Evolutionary conservation across 2,329 filamentous ascomycete species (phyloP), one percentile per base, ranked within the genome.

Genomic region (Macroventuria anomochaeta): DNA sequence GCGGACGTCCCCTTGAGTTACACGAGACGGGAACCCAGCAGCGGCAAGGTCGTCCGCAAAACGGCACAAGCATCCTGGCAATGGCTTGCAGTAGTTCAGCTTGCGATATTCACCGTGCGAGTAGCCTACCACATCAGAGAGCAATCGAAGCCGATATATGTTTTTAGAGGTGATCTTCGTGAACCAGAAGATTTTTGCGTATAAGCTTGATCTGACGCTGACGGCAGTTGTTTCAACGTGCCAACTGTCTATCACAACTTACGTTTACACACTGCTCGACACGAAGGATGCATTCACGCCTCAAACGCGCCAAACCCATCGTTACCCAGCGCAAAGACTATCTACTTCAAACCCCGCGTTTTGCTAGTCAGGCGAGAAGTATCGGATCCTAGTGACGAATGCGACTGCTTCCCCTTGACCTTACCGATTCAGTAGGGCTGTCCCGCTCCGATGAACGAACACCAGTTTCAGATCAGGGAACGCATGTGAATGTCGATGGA

Each of bases 281-380:
- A 29, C 13, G 13, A 17, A 25, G 29, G 8, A 23, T 5, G 17
- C 21, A 3, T 34, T 25, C 15, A 36, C 39, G 34, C 34, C 28
- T 39, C 38, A 48, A 32, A 39, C 39, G 23, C 43, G 38, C 50
- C 28, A 34, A 21, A 39, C 21, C 39, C 39, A 39, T 32, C 25
- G 42, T 21, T 47, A 44, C 34, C 48, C 38, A 47, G 23, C 28
- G 25, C 31, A 33, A 48, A 32, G 40, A 28, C 13, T 37, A 23
- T 32, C 36, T 41, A 32, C 28, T 46, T 36, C 29, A 15, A 51
- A 59, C 59, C 62, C 62, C 60, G 57, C 62, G 49, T 59, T 59
- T 39, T 44, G 37, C 51, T 49, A 49, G 44, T 43, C 43, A 43
- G 28, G 29, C 31, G 12, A 47, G 26, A 29, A 31, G 33, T 18